Evolutionary conservation across 2,329 filamentous ascomycete genomes (phyloP).

Genomic region (Aspergillus sojae): DNA sequence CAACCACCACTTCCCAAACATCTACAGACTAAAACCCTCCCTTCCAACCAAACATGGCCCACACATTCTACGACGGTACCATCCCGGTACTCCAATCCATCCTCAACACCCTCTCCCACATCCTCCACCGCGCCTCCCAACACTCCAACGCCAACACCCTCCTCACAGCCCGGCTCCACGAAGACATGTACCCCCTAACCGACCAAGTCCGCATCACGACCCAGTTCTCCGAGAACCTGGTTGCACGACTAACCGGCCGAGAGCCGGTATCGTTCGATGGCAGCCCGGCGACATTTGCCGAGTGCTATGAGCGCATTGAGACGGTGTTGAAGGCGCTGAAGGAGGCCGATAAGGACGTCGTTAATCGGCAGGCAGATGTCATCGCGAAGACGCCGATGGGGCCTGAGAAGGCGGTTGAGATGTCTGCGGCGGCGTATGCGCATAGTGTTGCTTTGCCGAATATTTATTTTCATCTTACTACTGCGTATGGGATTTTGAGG

Average conservation of each 20-base stretch:
- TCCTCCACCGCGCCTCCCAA: constrained; percentile 30
- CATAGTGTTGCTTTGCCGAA: constrained; percentile 23
- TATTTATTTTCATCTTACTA: constrained; percentile 28
- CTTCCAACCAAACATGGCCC: constrained; percentile 1
- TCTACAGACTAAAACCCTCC: too few species aligned
- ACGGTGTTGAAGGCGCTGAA: constrained; percentile 22
- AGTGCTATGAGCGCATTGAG: constrained; percentile 29
- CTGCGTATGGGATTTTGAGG: constrained; percentile 11
- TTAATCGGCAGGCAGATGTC: constrained; percentile 24
- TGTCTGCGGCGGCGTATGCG: constrained; percentile 19
- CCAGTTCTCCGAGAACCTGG: constrained; percentile 27
- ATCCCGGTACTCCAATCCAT: constrained; percentile 24
- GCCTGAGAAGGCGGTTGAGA: constrained; percentile 2
- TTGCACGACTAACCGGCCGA: constrained; percentile 28
- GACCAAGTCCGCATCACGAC: constrained; percentile 30
- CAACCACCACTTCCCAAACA: too few species aligned
- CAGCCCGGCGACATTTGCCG: constrained; percentile 23
- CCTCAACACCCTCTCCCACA: constrained; percentile 31
- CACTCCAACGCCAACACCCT: constrained; percentile 16
- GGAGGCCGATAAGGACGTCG: constrained; percentile 30
- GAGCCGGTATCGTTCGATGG: constrained; percentile 21
- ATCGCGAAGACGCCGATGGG: constrained; percentile 19
- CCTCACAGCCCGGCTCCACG: constrained; percentile 22
- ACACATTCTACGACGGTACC: constrained; percentile 32
- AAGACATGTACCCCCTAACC: constrained; percentile 28